Conservation (phyloP, 2,329 filamentous ascomycete species). For the Phialemonium atrogriseum region DNA sequence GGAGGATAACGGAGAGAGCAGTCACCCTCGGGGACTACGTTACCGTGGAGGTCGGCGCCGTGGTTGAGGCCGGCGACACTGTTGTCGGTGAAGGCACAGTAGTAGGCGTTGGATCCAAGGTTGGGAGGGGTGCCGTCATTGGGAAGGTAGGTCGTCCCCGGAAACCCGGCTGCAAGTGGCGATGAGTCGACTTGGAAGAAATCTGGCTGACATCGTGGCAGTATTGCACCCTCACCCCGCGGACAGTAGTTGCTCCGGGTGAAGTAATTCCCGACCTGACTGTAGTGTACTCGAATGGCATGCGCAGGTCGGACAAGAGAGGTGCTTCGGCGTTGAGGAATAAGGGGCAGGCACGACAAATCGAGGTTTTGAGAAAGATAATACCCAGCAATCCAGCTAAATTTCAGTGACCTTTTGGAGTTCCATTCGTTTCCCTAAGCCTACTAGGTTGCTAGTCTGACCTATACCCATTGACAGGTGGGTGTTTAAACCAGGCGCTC, state of each 20-base stretch:
- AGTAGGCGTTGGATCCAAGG: conserved; percentile 50
- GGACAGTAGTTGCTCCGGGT: conserved; percentile 48
- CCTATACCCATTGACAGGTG: neutral
- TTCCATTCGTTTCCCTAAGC: conserved; percentile 6
- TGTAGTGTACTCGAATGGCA: conserved; percentile 60
- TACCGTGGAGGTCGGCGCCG: conserved; percentile 49
- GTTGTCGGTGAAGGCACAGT: conserved; percentile 51
- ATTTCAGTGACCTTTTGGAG: conserved; percentile 24
- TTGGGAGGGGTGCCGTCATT: conserved; percentile 52
- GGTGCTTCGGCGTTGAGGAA: conserved; percentile 56
- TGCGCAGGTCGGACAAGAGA: conserved; percentile 48
- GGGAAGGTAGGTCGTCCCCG: conserved; percentile 52
- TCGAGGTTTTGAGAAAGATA: conserved; percentile 57
- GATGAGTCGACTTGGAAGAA: neutral
- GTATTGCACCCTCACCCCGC: conserved; percentile 64
- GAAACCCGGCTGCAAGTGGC: too few species aligned
- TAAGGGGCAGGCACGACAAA: conserved; percentile 56
- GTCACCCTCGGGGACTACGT: conserved; percentile 54
- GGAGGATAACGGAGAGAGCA: conserved; percentile 30
- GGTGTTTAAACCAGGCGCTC: too few species aligned
- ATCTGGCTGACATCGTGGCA: conserved; percentile 19
- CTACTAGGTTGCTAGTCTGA: conserved; percentile 1
- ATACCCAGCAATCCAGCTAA: conserved; percentile 56
- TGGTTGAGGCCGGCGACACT: conserved; percentile 55
- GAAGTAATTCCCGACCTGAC: conserved; percentile 57